Conservation (phyloP, 192 early-diverging fungal genomes). For the Spinellus fusiger region DNA sequence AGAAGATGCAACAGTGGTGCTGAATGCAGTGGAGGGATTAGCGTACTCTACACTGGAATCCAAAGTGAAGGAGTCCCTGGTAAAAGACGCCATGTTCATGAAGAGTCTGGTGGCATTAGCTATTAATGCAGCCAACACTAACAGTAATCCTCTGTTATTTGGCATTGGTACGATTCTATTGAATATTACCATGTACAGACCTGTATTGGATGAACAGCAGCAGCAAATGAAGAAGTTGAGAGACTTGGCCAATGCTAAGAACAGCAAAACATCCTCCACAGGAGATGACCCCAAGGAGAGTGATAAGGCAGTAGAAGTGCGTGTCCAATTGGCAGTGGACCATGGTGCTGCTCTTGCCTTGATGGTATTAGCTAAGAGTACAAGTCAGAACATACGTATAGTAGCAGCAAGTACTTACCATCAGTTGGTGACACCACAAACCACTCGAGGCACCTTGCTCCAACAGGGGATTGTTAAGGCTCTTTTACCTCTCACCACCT, state of each 20-base stretch:
- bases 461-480: slow-evolving; percentile 75
- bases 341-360: slow-evolving; percentile 52
- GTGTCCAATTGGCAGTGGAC: slow-evolving; percentile 50
- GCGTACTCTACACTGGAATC: slow-evolving; percentile 74
- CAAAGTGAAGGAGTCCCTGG: slow-evolving; percentile 62
- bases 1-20: slow-evolving; percentile 25
- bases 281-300: slow-evolving; percentile 50
- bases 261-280: not conserved
- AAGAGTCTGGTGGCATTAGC: slow-evolving; percentile 48
- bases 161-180: slow-evolving; percentile 67
- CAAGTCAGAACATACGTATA: slow-evolving; percentile 56
- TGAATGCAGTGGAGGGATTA: slow-evolving; percentile 71
- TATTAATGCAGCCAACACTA: slow-evolving; percentile 36
- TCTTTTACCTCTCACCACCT: slow-evolving; percentile 44
- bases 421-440: slow-evolving; percentile 64
- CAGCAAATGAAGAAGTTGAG: slow-evolving; percentile 69
- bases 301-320: slow-evolving; percentile 54
- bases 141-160: slow-evolving; percentile 53
- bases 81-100: slow-evolving; percentile 51
- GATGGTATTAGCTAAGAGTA: slow-evolving; percentile 42
- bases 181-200: slow-evolving; percentile 69
- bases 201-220: slow-evolving; percentile 71
- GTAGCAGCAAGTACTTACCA: slow-evolving; percentile 61
- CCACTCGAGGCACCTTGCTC: slow-evolving; percentile 66
- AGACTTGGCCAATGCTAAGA: slow-evolving; percentile 25